Percentiles rank a stretch among this genome's conserved stretches.
Conservation (phyloP, 495 filamentous ascomycete genomes). For the Parathielavia hyrcaniae region DNA sequence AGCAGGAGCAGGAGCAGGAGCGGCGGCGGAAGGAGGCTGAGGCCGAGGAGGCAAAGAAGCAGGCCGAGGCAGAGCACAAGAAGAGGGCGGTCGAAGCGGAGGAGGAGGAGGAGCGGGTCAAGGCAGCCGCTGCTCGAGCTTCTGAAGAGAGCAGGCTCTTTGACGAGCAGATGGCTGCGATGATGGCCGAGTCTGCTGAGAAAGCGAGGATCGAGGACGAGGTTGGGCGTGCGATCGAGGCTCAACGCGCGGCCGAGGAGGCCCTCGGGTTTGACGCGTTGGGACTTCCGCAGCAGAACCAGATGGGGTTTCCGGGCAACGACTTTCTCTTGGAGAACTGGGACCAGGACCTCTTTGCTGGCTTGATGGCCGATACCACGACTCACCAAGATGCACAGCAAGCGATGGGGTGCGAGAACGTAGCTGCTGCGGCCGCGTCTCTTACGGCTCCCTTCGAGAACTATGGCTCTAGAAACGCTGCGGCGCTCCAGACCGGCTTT, state of each 20-base stretch:
- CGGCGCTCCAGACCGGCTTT: not conserved
- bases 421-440: not conserved
- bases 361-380: not conserved
- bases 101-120: constrained; percentile 4
- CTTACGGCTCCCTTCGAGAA: not conserved
- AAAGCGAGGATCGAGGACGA: not conserved
- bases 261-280: not conserved
- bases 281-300: not conserved
- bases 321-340: not conserved
- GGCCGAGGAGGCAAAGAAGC: not conserved
- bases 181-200: not conserved
- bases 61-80: constrained; percentile 2
- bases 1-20: too few species aligned
- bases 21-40: not conserved
- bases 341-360: not conserved
- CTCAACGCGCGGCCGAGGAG: not conserved
- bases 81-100: not conserved
- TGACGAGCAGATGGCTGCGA: not conserved
- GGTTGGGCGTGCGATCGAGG: not conserved
- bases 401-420: not conserved
- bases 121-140: not conserved
- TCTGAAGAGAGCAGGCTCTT: not conserved
- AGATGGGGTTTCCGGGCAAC: not conserved
- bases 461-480: not conserved
- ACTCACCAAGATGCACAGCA: not conserved